Evolutionary conservation across 148 eudicot species (phyloP), one percentile per base, ranked within the genome.

Genomic region (Chenopodium album): DNA sequence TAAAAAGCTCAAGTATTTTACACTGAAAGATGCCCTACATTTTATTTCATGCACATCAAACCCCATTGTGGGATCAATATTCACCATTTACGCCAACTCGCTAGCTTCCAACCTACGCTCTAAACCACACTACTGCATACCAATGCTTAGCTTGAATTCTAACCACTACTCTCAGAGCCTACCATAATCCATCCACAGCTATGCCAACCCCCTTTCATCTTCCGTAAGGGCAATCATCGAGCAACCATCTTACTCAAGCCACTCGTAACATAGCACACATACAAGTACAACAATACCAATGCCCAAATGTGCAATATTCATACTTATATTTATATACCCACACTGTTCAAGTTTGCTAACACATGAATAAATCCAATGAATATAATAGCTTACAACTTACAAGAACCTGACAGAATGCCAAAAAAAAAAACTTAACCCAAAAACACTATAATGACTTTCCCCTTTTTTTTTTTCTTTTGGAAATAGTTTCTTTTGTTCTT

Each of bases 351-450:
- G 76, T 71, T 73, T 64, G 67, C 83, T 64, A 84, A 73, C 86
- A 90, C 87, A 89, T 75, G 91, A 91, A 90, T 91, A 88, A 93
- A 93, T 92, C 87, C 91, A 93, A 93, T 93, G 91, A 89, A 89
- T 83, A 83, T 79, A 85, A 83, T 84, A 85, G 79, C 84, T 84
- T 80, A 90, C 88, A 86, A 64, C 77, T 85, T 81, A 82, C 82
- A 78, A 60, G 70, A 78, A 68, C 83, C 80, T 77, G 75, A 81
- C 76, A 77, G 29, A 67, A n/a, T 68, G 29, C 26, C 9, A 26
- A 26, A 26, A 26, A 26, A 69, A 52, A 54, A 28, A 66, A 78
- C 56, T 66, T 72, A 82, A 85, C 84, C 85, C 83, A 81, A 83
- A 81, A 85, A 77, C 86, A 81, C 81, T 86, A 85, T 82, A 79